Percentiles rank a stretch among this genome's conserved stretches.
Evolutionary conservation across 495 filamentous ascomycete genomes (phyloP).

Genomic region (Echria macrotheca): DNA sequence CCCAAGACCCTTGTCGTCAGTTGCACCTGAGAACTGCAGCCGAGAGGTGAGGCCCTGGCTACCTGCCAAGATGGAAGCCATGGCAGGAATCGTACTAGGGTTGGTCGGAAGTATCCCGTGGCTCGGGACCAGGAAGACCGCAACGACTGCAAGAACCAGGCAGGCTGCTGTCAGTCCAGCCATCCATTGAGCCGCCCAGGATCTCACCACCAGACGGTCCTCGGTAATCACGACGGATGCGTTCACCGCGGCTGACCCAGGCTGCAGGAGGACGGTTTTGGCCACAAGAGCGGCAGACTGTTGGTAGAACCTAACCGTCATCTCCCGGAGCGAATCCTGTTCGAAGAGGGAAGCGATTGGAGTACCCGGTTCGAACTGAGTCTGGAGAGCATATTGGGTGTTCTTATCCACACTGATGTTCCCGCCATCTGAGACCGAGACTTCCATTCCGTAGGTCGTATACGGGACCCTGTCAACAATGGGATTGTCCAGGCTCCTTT

Average conservation of each 20-base stretch:
- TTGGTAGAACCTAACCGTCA: neutral
- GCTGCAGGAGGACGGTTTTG: neutral
- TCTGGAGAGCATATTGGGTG: too few relatives aligned
- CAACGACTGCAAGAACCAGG: neutral
- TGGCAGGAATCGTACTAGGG: neutral
- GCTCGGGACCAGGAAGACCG: slow-evolving; percentile 1
- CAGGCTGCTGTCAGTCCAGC: neutral
- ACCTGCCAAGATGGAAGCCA: slow-evolving; percentile 4
- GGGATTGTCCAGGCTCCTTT: too few relatives aligned
- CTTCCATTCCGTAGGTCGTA: too few relatives aligned
- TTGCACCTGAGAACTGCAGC: slow-evolving; percentile 1
- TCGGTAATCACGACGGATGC: neutral
- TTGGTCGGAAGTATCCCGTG: slow-evolving; percentile 3
- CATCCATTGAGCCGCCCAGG: slow-evolving; percentile 9
- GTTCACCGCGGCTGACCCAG: neutral
- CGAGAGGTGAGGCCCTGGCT: slow-evolving; percentile 1
- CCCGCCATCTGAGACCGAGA: too few relatives aligned
- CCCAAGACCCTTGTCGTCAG: neutral
- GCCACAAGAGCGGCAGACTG: neutral
- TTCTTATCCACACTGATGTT: too few relatives aligned
- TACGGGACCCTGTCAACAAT: too few relatives aligned
- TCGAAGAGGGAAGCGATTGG: neutral
- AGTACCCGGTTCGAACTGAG: neutral
- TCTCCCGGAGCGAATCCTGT: neutral
- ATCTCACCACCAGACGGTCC: slow-evolving; percentile 4